Conservation (phyloP, 1,284 basidiomycete species). For the Trichosporon coremiiforme region DNA sequence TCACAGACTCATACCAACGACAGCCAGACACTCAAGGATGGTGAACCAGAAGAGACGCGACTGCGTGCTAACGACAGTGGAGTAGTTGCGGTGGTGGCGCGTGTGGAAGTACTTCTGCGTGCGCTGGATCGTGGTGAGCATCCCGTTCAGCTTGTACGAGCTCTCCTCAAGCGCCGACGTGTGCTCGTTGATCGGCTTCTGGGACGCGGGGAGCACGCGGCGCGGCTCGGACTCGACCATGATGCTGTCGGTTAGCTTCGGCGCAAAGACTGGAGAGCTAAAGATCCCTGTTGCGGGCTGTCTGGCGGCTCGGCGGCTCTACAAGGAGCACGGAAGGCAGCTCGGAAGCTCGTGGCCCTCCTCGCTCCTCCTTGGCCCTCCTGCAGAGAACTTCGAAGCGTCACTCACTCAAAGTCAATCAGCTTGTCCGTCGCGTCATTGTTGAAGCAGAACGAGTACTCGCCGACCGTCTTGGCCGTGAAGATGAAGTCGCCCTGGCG, state of each 20-base stretch:
- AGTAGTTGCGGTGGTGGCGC: constrained; percentile 48
- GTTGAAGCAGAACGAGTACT: constrained; percentile 98
- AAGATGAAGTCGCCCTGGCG: constrained; percentile 96
- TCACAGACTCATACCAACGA: constrained; percentile 73
- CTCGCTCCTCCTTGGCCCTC: background rate
- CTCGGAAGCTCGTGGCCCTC: too few species aligned
- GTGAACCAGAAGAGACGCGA: constrained; percentile 82
- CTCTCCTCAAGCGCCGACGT: constrained; percentile 89
- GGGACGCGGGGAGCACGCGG: constrained; percentile 74
- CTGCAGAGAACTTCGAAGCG: constrained; percentile 5
- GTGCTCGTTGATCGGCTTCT: constrained; percentile 71
- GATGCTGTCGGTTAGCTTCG: constrained; percentile 60
- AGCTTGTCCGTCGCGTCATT: constrained; percentile 94
- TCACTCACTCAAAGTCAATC: constrained; percentile 76
- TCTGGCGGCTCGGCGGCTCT: too few species aligned
- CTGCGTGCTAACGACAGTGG: constrained; percentile 49
- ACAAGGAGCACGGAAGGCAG: too few species aligned
- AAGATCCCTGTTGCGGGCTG: too few species aligned
- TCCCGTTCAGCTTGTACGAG: constrained; percentile 81
- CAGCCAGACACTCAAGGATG: constrained; percentile 70
- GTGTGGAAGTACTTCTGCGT: constrained; percentile 75
- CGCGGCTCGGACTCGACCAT: constrained; percentile 95
- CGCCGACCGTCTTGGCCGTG: constrained; percentile 85
- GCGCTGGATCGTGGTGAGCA: constrained; percentile 81
- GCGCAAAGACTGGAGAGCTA: too few species aligned